These are phyloP conservation scores for Jaltomata sinuosa DNA, from an alignment of 257 asterid species.

Conservation along the genomic window DNA sequence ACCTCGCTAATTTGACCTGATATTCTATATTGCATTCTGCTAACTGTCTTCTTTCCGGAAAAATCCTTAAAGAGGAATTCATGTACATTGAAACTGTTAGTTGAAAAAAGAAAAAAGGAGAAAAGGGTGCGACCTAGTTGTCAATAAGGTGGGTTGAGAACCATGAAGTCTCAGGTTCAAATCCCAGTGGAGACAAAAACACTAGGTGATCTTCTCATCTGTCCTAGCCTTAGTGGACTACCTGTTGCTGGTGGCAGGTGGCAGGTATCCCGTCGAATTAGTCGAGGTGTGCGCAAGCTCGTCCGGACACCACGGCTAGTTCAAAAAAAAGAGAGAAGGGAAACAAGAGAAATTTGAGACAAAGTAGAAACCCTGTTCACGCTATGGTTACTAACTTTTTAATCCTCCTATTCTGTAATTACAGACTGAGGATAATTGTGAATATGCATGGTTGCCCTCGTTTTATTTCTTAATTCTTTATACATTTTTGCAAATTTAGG, in stretches of 20 bases:
- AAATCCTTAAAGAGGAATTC: not conserved
- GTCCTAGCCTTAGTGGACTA: no score
- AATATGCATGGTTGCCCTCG: not conserved
- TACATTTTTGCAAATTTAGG: constrained; percentile 32
- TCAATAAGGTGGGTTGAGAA: not conserved
- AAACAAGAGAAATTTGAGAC: not conserved
- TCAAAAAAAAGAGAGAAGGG: not conserved
- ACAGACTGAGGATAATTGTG: not conserved
- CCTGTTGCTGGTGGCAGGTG: no score
- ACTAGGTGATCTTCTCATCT: not conserved
- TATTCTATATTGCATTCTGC: not conserved
- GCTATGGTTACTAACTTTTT: not conserved
- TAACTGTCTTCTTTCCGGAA: not conserved
- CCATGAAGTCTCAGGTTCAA: not conserved
- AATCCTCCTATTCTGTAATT: not conserved
- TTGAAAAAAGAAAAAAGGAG: not conserved
- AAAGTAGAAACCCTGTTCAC: not conserved
- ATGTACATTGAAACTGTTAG: not conserved
- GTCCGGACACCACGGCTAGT: not conserved
- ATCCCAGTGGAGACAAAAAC: not conserved
- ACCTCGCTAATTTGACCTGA: not conserved
- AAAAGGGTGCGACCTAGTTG: not conserved
- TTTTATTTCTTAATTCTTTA: not conserved
- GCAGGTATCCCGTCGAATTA: not conserved
- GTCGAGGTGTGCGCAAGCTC: not conserved